Evolutionary conservation across 1,139 yeast species (phyloP).

Genomic region (Yamadazyma aaseri): DNA sequence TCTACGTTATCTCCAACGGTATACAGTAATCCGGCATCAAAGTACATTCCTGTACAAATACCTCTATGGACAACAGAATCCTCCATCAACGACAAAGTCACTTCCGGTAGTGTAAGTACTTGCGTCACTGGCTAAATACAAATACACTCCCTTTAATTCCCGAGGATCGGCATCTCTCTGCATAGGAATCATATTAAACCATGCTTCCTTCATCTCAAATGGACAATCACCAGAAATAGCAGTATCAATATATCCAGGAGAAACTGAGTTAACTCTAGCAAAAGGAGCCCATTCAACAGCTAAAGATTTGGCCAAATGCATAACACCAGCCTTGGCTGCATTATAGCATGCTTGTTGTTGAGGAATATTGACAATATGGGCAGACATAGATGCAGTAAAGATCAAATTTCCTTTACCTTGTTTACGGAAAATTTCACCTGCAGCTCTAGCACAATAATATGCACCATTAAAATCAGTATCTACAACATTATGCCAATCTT

Average conservation of each 20-base stretch:
- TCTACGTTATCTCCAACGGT: too few species aligned
- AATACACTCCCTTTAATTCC: slow-evolving; percentile 41
- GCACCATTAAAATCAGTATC: slow-evolving; percentile 66
- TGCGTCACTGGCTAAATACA: slow-evolving; percentile 40
- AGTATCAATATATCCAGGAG: slow-evolving; percentile 56
- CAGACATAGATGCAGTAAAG: slow-evolving; percentile 63
- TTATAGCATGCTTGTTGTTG: slow-evolving; percentile 56
- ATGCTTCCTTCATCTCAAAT: slow-evolving; percentile 29
- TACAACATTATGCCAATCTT: slow-evolving; percentile 48
- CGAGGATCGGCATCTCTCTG: slow-evolving; percentile 40
- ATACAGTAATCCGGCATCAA: too few species aligned
- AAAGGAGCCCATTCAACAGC: slow-evolving; percentile 56
- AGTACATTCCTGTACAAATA: too few species aligned
- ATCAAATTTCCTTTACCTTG: slow-evolving; percentile 55
- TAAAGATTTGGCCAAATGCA: slow-evolving; percentile 50
- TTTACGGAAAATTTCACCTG: slow-evolving; percentile 47
- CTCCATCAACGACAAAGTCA: slow-evolving; percentile 48
- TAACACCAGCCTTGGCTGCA: slow-evolving; percentile 56
- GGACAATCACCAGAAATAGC: slow-evolving; percentile 52
- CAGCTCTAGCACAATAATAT: slow-evolving; percentile 56
- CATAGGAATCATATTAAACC: slow-evolving; percentile 37
- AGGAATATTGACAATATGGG: slow-evolving; percentile 53
- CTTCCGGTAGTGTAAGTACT: slow-evolving; percentile 45
- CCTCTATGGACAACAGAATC: slow-evolving; percentile 41
- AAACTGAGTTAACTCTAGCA: slow-evolving; percentile 54